phyloP scores from a whole-genome alignment of 2,329 filamentous ascomycete genomes.

The Ciborinia camelliae region DNA sequence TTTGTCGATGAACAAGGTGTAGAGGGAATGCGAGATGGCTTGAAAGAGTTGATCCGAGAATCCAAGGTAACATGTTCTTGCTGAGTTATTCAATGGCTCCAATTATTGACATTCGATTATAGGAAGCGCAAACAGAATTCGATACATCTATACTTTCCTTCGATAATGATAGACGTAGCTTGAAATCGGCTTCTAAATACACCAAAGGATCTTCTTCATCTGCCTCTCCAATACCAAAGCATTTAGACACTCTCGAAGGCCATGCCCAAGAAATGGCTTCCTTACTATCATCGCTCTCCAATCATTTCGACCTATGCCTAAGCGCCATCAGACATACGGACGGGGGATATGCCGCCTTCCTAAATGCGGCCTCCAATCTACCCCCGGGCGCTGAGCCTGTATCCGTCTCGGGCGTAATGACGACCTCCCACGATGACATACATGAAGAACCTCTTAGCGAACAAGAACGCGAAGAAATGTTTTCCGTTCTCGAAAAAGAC shows the following conservation, averaged over 20 bases:
- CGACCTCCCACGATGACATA: constrained; percentile 49
- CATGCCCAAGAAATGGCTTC: constrained; percentile 81
- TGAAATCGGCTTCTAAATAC: constrained; percentile 48
- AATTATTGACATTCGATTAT: background rate
- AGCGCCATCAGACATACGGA: constrained; percentile 89
- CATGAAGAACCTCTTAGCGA: constrained; percentile 65
- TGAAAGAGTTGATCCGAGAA: constrained; percentile 69
- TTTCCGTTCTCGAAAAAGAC: constrained; percentile 73
- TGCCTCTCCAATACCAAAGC: constrained; percentile 42
- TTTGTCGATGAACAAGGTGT: constrained; percentile 74
- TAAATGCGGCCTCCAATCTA: constrained; percentile 62
- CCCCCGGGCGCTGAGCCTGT: constrained; percentile 49
- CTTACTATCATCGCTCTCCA: constrained; percentile 73
- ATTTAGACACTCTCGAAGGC: constrained; percentile 43
- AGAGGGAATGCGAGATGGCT: constrained; percentile 58
- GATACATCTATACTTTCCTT: constrained; percentile 66
- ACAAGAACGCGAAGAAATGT: constrained; percentile 76
- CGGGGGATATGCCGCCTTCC: constrained; percentile 67
- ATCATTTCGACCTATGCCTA: constrained; percentile 90
- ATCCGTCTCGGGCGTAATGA: constrained; percentile 64
- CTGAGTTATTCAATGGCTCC: background rate
- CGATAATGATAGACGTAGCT: constrained; percentile 66
- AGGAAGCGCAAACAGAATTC: constrained; percentile 67
- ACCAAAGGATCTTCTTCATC: constrained; percentile 36
- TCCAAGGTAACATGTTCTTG: constrained; percentile 52